A percentile compares a stretch with the other conserved stretches of the same genome.
These are phyloP conservation scores for Trichoderma hamatum DNA, from an alignment of 2,329 filamentous ascomycete species.

Conservation along the genomic window DNA sequence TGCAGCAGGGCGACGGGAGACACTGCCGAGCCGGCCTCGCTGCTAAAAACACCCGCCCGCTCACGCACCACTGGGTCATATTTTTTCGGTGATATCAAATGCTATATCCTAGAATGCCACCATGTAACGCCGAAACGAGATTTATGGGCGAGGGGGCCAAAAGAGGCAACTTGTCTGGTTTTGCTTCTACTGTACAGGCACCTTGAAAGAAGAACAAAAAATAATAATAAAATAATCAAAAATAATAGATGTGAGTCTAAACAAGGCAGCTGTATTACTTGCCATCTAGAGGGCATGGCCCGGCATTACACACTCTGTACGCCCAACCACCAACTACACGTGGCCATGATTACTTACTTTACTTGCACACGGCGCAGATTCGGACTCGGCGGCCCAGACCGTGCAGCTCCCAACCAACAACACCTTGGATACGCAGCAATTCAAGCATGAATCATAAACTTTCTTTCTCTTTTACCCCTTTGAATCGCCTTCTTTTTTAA, in stretches of 20 bases:
- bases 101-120: not conserved
- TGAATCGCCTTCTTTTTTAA: too few relatives aligned
- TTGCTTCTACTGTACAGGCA: too few relatives aligned
- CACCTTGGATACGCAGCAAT: not conserved
- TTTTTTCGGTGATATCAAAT: not conserved
- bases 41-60: not conserved
- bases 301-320: not conserved
- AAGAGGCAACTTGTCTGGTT: not conserved
- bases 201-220: too few relatives aligned
- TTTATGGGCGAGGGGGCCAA: not conserved
- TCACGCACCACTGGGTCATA: not conserved
- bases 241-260: too few relatives aligned
- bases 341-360: not conserved
- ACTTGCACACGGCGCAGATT: not conserved
- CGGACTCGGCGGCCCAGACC: not conserved
- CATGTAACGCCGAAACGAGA: not conserved
- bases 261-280: not conserved
- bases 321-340: not conserved
- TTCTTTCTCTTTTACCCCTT: not conserved
- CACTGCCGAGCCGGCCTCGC: slow-evolving; percentile 1
- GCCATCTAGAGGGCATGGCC: not conserved
- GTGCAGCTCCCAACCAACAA: not conserved
- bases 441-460: not conserved
- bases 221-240: too few relatives aligned
- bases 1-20: slow-evolving; percentile 16